Evolutionary conservation across 2,329 filamentous ascomycete genomes (phyloP), one percentile per base, ranked within the genome.

Genomic region (Celoporthe dispersa): DNA sequence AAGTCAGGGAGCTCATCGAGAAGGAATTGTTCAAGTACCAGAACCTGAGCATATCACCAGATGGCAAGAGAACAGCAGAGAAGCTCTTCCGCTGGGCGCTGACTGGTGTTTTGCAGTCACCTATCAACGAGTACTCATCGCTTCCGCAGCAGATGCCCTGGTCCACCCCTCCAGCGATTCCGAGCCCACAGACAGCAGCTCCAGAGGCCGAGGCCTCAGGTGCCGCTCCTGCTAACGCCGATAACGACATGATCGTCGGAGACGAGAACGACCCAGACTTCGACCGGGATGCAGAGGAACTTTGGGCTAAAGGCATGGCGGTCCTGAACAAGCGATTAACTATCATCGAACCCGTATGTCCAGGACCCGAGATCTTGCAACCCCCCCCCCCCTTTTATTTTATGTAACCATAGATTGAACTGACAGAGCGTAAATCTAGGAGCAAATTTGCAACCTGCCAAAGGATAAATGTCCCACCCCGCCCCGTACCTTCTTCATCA

Each of bases 231-330:
- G 22, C 19, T 8, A 55, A 65, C n/a, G 41, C 35, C 14, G 39
- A 31, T 19, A 31, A 39, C n/a, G 39, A 63, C 25, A 25, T 39
- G 33, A 37, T 31, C 19, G 16, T 12, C 5, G 41, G 22, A 14
- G 16, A n/a, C 4, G 66, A 68, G 77, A 16, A 63, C 19, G 66
- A 70, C 16, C 69, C 41, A 14, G 55, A 57, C 25, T 37, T 70
- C 28, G 59, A 55, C 1, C 37, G 31, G 11, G 63, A 68, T 33
- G 44, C 41, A 19, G 35, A 44, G n/a, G 53, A 65, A 19, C 55
- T 70, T 6, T 64, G 64, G 37, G 61, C 41, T 16, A 64, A 35
- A 62, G 69, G 64, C 33, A 41, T 68, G 44, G 62, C 66, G 16
- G 57, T 65, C 11, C 37, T 57, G 31, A 57, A 67, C 22, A 68